Base-by-base conservation (phyloP, 2,329 filamentous ascomycete species). In the Beauveria medogensis region DNA sequence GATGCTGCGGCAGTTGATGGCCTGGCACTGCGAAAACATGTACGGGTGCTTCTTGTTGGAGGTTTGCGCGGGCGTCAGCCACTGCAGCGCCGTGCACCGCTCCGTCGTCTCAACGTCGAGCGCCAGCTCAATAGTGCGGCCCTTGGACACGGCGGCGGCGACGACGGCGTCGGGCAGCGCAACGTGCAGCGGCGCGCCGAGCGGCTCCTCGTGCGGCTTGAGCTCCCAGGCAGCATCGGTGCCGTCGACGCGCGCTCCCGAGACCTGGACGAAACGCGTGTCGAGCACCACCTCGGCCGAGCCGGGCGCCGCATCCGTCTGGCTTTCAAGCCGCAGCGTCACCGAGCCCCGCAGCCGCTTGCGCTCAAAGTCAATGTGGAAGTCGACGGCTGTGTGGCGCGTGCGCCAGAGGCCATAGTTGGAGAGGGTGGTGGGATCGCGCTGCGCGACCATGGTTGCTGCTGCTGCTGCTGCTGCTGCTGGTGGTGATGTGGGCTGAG, bases 21-120 rank as follows among this genome's bases (percentile, higher is more conserved):
- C 92, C 79, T 99, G 93, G 74, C 92, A 96, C 78, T 97, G 94
- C 50, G 91, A 95, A 78, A 97, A 97, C 87, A 97, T 93, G 75
- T 97, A 97, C 1, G 93, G 93, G 67, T 95, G 89, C 75, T 92
- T 94, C 78, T 92, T 92, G 82, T 96, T 97, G 62, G 90, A 91
- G 1, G 94, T 97, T 77, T 97, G 94, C 37, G 88, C 89, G 2
- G 92, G 91, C 0, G 90, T 92, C 74, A 99, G 82, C 93, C 94
- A 99, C 75, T 97, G 93, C 64, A 99, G 80, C 10, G 93, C 93
- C 12, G 92, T 96, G 74, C 93, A 97, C 69, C 90, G 83, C 56
- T 89, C 83, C 1, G 94, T 97, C 5, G 94, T 97, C 67, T 89
- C 82, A 34, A 97, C 74, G 26, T 82, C 78, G 64, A 95, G 90